Conservation (phyloP, 2,329 filamentous ascomycete species). For the Aspergillus sp. region DNA sequence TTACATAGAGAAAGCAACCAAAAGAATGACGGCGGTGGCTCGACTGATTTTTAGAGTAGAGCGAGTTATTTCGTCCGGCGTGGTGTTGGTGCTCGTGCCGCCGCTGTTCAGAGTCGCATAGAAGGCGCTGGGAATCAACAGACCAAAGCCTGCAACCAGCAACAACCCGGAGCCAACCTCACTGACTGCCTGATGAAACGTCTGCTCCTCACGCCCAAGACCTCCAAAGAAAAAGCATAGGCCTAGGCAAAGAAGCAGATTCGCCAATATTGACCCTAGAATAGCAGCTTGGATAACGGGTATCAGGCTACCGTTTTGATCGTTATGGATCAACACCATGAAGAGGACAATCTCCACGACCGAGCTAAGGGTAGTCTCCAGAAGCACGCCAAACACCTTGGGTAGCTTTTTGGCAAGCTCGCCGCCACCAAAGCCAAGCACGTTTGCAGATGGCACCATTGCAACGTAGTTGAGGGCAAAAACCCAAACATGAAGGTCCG, state of each 20-base stretch:
- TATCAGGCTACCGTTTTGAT: conserved; percentile 48
- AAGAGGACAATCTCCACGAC: conserved; percentile 82
- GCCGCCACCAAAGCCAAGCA: conserved; percentile 72
- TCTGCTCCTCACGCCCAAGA: conserved; percentile 63
- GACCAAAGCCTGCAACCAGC: conserved; percentile 67
- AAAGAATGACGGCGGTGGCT: conserved; percentile 67
- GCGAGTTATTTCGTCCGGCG: conserved; percentile 43
- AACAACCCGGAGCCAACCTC: conserved; percentile 77
- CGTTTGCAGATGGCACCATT: conserved; percentile 74
- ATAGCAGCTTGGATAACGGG: conserved; percentile 82
- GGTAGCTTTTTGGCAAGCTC: conserved; percentile 73
- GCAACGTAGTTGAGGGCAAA: conserved; percentile 73
- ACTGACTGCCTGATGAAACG: conserved; percentile 72
- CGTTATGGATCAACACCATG: conserved; percentile 66
- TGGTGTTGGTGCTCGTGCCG: conserved; percentile 41
- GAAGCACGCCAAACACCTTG: conserved; percentile 51
- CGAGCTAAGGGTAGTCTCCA: conserved; percentile 64
- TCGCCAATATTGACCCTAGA: conserved; percentile 78
- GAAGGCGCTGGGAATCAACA: conserved; percentile 48
- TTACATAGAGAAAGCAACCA: conserved; percentile 67
- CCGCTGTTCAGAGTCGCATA: conserved; percentile 45
- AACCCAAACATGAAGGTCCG: conserved; percentile 60
- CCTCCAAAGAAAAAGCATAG: conserved; percentile 78
- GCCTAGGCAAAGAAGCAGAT: conserved; percentile 76
- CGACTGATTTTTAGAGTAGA: conserved; percentile 67